Evolutionary conservation across 164 flowering plant genomes (phyloP).

Genomic region (Saururus chinensis): DNA sequence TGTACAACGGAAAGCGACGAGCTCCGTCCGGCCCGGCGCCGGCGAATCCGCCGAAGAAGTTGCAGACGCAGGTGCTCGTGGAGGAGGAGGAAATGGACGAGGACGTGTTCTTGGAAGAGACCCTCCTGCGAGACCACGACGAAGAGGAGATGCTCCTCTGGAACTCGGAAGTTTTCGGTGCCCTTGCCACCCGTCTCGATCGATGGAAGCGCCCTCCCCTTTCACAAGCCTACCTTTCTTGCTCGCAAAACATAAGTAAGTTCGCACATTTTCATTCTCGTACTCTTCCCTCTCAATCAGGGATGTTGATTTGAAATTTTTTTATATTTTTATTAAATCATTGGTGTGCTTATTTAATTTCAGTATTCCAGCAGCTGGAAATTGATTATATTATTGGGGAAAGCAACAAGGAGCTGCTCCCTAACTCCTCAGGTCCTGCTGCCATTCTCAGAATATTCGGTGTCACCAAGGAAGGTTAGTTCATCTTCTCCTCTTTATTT

Average conservation of each 20-base stretch:
- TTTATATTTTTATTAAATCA: background rate
- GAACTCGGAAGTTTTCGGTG: constrained; percentile 38
- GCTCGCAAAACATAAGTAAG: constrained; percentile 46
- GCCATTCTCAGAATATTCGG: constrained; percentile 90
- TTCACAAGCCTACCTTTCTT: constrained; percentile 33
- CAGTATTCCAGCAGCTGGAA: constrained; percentile 94
- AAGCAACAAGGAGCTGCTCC: constrained; percentile 46
- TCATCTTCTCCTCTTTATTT: background rate
- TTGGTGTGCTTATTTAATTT: constrained; percentile 1
- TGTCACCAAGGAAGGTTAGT: constrained; percentile 83
- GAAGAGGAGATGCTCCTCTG: constrained; percentile 39
- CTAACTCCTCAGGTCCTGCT: constrained; percentile 55
- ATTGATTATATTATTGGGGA: constrained; percentile 91
- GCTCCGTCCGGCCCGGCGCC: constrained; percentile 5
- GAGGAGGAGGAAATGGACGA: constrained; percentile 84
- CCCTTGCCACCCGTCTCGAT: constrained; percentile 40
- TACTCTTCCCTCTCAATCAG: background rate
- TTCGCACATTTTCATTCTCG: background rate
- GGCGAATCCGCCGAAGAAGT: constrained; percentile 7
- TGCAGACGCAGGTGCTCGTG: constrained; percentile 18
- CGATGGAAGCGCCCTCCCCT: constrained; percentile 80
- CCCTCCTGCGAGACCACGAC: constrained; percentile 55
- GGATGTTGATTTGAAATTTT: background rate
- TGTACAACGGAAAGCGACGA: constrained; percentile 4
- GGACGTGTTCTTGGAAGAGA: constrained; percentile 80